Percentiles rank a stretch among this genome's conserved stretches.
Conservation (phyloP, 352 stramenopile genomes). For the Globisporangium irregulare region DNA sequence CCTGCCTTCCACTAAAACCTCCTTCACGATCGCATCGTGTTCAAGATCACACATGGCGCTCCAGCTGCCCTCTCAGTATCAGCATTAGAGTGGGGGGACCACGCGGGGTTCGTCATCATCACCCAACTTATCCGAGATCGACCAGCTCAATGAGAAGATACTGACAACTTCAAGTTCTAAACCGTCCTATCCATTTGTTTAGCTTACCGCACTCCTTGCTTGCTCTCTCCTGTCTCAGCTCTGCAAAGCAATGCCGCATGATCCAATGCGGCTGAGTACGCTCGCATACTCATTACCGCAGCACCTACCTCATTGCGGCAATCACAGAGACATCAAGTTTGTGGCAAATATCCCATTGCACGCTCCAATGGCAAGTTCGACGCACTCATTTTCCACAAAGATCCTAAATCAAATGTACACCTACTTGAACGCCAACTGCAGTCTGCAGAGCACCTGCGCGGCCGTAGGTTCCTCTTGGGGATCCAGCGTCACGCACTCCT, state of each 20-base stretch:
- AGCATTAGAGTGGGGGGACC: too few relatives aligned
- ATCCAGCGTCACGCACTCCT: conserved; percentile 35
- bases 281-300: neutral
- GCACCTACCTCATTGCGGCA: neutral
- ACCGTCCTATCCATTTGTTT: neutral
- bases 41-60: too few relatives aligned
- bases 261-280: neutral
- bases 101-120: neutral
- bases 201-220: neutral
- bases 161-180: neutral
- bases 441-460: conserved; percentile 28
- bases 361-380: neutral
- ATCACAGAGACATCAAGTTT: neutral
- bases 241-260: neutral
- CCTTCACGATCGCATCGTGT: too few relatives aligned
- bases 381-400: neutral
- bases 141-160: neutral
- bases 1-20: too few relatives aligned
- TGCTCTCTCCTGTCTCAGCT: neutral
- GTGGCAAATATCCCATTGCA: neutral
- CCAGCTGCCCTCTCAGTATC: too few relatives aligned
- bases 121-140: neutral
- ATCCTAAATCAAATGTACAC: neutral
- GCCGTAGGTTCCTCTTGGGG: conserved; percentile 31
- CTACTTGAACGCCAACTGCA: conserved; percentile 25